Percentiles rank a stretch among this genome's conserved stretches.
phyloP scores from a whole-genome alignment of 345 rosid genomes.

The Turnera subulata region DNA sequence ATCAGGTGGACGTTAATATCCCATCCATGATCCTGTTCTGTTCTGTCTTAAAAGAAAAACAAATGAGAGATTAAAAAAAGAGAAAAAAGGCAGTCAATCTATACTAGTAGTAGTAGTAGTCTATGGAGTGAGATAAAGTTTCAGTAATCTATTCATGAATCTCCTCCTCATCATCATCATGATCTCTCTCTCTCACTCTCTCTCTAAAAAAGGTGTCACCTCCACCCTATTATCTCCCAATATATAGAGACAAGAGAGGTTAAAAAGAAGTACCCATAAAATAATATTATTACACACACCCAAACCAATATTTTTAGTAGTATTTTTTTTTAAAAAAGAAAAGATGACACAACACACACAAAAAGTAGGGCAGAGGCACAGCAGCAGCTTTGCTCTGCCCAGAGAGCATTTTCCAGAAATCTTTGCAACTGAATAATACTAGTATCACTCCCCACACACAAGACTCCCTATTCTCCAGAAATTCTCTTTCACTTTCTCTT shows the following conservation, averaged over 20 bases:
- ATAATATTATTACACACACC: not conserved
- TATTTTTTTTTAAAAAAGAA: not conserved
- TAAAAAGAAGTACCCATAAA: not conserved
- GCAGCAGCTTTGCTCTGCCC: slow-evolving; percentile 20
- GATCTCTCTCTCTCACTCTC: slow-evolving; percentile 1
- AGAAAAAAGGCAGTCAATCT: slow-evolving; percentile 19
- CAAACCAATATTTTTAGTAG: not conserved
- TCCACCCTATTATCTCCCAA: slow-evolving; percentile 30
- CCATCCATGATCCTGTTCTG: too few species aligned
- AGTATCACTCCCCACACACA: not conserved
- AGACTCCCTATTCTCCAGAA: slow-evolving; percentile 22
- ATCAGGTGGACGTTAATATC: too few species aligned
- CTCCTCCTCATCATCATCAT: not conserved
- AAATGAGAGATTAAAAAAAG: not conserved
- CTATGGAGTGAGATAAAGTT: slow-evolving; percentile 7
- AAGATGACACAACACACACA: slow-evolving; percentile 7
- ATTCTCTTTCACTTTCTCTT: slow-evolving; percentile 11
- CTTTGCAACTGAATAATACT: slow-evolving; percentile 32
- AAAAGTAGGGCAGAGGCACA: slow-evolving; percentile 14
- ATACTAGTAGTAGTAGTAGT: too few species aligned
- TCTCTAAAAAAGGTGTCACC: slow-evolving; percentile 22
- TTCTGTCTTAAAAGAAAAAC: not conserved
- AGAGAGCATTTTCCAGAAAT: slow-evolving; percentile 47
- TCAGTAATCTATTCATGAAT: not conserved
- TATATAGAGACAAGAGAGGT: slow-evolving; percentile 21